Evolutionary conservation across 1,284 basidiomycete genomes (phyloP).

Genomic region (Kalmanozyma brasiliensis): DNA sequence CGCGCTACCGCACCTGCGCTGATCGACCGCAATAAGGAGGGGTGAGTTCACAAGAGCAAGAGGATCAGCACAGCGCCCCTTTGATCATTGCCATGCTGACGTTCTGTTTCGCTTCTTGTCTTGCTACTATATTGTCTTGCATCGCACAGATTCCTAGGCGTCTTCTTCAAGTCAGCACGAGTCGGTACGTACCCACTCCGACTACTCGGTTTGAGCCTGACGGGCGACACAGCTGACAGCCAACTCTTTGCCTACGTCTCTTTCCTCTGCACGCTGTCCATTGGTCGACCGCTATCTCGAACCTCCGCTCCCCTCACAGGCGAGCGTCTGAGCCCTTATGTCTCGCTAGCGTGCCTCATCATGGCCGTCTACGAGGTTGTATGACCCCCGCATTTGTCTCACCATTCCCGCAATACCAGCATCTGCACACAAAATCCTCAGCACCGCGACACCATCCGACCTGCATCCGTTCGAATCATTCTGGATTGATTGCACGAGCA

Average conservation of each 20-base stretch:
- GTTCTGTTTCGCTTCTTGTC: too few relatives aligned
- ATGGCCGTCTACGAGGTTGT: constrained; percentile 64
- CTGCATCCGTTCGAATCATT: neutral
- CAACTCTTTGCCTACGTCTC: too few relatives aligned
- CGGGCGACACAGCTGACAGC: constrained; percentile 1
- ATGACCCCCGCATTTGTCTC: constrained; percentile 11
- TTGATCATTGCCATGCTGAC: neutral
- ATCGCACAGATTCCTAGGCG: constrained; percentile 61
- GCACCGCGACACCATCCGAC: too few relatives aligned
- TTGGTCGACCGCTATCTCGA: neutral
- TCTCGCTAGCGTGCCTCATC: constrained; percentile 64
- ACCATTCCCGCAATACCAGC: constrained; percentile 12
- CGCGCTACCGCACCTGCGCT: constrained; percentile 87
- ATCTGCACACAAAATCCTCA: too few relatives aligned
- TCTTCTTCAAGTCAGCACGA: constrained; percentile 65
- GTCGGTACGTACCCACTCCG: constrained; percentile 58
- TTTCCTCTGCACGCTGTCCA: too few relatives aligned
- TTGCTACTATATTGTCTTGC: too few relatives aligned
- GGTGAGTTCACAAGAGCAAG: constrained; percentile 70
- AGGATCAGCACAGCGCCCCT: too few relatives aligned
- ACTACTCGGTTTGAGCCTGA: neutral
- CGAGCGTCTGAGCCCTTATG: constrained; percentile 65
- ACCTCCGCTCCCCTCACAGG: constrained; percentile 36
- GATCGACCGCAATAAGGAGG: constrained; percentile 92
- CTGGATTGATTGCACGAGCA: neutral